Conservation (phyloP, 768 basidiomycete genomes). For the Saitozyma sp. region DNA sequence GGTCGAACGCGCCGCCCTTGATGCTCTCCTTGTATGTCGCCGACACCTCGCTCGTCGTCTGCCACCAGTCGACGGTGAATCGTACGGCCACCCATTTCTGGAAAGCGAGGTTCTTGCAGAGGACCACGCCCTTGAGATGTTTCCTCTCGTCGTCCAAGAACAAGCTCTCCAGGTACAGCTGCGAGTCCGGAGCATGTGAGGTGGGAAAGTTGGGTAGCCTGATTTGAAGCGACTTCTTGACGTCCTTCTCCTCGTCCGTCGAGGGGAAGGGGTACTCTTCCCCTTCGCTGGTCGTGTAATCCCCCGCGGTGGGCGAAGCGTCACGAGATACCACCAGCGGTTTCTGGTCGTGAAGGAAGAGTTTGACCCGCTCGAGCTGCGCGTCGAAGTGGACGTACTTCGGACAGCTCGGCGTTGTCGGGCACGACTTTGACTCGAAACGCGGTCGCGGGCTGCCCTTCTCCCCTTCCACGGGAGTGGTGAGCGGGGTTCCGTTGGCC, state of each 20-base stretch:
- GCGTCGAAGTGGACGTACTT: conserved; percentile 92
- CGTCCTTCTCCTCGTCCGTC: conserved; percentile 49
- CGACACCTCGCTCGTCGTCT: conserved; percentile 89
- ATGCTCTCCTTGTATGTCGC: conserved; percentile 65
- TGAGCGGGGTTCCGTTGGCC: conserved; percentile 56
- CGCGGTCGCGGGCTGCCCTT: conserved; percentile 20
- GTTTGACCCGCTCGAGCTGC: conserved; percentile 88
- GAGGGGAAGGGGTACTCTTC: conserved; percentile 55
- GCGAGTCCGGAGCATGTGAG: conserved; percentile 48
- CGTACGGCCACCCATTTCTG: conserved; percentile 83
- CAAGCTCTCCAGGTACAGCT: conserved; percentile 56
- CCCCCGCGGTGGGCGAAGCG: conserved; percentile 72
- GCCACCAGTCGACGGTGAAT: conserved; percentile 93
- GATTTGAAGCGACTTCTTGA: conserved; percentile 55
- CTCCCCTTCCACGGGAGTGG: conserved; percentile 6
- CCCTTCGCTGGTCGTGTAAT: conserved; percentile 57
- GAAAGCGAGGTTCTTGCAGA: conserved; percentile 82
- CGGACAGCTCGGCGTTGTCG: conserved; percentile 69
- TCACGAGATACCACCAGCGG: conserved; percentile 89
- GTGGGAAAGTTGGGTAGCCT: conserved; percentile 68
- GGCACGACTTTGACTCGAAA: conserved; percentile 64
- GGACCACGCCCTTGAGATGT: conserved; percentile 69
- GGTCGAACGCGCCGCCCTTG: conserved; percentile 47
- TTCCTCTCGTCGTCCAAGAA: conserved; percentile 54
- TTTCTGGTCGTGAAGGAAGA: conserved; percentile 92